Percentiles rank a stretch among this genome's conserved stretches.
phyloP scores from a whole-genome alignment of 345 rosid genomes.

The Syzygium oleosum region DNA sequence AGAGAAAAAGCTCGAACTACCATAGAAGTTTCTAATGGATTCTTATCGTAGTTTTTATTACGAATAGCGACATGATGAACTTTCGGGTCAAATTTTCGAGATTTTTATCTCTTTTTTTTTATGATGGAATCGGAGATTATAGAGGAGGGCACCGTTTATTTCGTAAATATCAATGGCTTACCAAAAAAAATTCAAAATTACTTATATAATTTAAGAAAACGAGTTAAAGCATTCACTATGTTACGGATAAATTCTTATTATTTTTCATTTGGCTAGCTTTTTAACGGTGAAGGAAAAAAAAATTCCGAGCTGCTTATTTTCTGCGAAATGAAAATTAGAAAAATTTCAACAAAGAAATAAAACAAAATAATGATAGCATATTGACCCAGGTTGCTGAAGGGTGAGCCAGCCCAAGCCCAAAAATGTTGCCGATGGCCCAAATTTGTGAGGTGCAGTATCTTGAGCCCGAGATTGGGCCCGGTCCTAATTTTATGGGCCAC shows the following conservation, averaged over 20 bases:
- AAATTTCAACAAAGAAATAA: background rate
- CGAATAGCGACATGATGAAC: background rate
- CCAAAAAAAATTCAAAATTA: background rate
- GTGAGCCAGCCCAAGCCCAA: background rate
- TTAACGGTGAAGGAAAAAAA: background rate
- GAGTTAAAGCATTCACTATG: background rate
- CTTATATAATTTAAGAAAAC: background rate
- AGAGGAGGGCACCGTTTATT: background rate
- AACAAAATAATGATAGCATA: background rate
- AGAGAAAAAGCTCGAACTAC: background rate
- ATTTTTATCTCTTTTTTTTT: background rate
- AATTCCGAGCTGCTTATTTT: background rate
- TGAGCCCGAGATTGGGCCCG: background rate
- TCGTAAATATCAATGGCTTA: background rate
- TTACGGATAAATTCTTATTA: background rate
- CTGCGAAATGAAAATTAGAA: background rate
- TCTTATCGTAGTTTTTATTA: background rate
- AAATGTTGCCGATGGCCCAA: background rate
- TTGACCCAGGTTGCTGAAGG: background rate
- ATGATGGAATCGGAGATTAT: background rate
- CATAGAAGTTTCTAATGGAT: background rate
- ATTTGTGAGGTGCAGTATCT: background rate
- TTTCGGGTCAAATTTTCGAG: background rate
- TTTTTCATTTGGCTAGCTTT: background rate
- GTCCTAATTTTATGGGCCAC: background rate